phyloP scores from a whole-genome alignment of 1,284 basidiomycete genomes.

The Apiotrichum gamsii region DNA sequence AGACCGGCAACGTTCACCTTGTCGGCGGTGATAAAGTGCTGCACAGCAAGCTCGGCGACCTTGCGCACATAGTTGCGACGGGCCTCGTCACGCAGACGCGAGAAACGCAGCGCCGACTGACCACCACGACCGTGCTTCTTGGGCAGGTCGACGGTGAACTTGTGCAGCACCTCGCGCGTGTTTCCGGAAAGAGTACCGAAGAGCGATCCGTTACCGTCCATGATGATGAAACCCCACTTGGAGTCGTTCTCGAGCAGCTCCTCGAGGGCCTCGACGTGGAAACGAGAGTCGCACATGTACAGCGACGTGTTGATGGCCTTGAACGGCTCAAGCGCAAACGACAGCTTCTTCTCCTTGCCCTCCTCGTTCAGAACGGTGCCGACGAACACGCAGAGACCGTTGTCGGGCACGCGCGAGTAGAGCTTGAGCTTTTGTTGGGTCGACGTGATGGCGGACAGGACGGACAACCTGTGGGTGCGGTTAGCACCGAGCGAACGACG shows the following conservation, averaged over 20 bases:
- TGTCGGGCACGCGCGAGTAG: conserved; percentile 91
- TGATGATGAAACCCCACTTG: conserved; percentile 98
- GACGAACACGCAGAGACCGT: conserved; percentile 94
- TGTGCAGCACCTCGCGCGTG: conserved; percentile 94
- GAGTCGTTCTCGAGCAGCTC: conserved; percentile 97
- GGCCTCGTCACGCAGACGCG: conserved; percentile 97
- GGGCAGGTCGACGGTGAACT: conserved; percentile 97
- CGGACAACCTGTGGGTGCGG: conserved; percentile 63
- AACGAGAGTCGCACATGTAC: conserved; percentile 99
- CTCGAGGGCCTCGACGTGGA: conserved; percentile 95
- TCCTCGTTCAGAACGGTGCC: conserved; percentile 97
- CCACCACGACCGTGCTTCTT: conserved; percentile 99
- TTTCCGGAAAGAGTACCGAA: conserved; percentile 96
- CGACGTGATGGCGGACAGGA: conserved; percentile 94
- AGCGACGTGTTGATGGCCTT: conserved; percentile 99
- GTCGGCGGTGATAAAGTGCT: conserved; percentile 97
- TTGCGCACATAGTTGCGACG: conserved; percentile 99
- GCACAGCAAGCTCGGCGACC: conserved; percentile 92
- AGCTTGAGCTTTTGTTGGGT: conserved; percentile 98
- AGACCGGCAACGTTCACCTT: conserved; percentile 97
- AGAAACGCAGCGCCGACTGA: conserved; percentile 99
- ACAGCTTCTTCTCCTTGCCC: conserved; percentile 98
- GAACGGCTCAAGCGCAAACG: conserved; percentile 94
- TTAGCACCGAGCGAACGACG: background rate
- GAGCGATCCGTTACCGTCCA: conserved; percentile 59